Evolutionary conservation across 169 alveolate genomes (phyloP).

Genomic region (Plasmodium adleri): DNA sequence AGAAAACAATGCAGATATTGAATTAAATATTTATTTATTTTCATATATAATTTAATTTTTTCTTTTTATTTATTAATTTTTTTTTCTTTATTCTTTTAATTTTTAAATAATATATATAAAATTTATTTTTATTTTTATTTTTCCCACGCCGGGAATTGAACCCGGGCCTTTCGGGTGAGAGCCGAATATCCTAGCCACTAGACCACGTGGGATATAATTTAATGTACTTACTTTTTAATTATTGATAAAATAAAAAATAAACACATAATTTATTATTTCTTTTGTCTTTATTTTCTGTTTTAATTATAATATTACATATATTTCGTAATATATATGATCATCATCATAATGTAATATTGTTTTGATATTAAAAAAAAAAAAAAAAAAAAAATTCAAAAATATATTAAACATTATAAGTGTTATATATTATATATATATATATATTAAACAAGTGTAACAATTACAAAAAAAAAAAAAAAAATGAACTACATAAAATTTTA

Average conservation of each 20-base stretch:
- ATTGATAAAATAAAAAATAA: not conserved
- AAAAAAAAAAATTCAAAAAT: too few species aligned
- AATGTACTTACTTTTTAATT: not conserved
- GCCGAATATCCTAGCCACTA: constrained; percentile 79
- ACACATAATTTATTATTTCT: not conserved
- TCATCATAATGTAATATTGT: too few species aligned
- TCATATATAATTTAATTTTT: constrained; percentile 2
- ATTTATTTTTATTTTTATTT: not conserved
- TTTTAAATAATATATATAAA: not conserved
- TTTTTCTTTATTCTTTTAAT: not conserved
- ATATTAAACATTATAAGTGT: too few species aligned
- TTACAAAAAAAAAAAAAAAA: too few species aligned
- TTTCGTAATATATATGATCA: too few species aligned
- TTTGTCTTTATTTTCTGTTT: not conserved
- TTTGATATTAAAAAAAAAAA: too few species aligned
- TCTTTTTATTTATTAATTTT: not conserved
- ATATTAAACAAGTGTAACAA: too few species aligned
- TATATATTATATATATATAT: too few species aligned
- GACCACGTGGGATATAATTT: constrained; percentile 74
- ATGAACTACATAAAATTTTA: too few species aligned
- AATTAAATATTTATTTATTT: not conserved
- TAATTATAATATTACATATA: too few species aligned
- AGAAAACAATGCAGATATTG: too few species aligned
- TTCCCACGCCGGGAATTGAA: constrained; percentile 79
- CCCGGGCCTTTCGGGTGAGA: constrained; percentile 80